phyloP scores from a whole-genome alignment of 331 rosid species.

The Spiraea crenata region DNA sequence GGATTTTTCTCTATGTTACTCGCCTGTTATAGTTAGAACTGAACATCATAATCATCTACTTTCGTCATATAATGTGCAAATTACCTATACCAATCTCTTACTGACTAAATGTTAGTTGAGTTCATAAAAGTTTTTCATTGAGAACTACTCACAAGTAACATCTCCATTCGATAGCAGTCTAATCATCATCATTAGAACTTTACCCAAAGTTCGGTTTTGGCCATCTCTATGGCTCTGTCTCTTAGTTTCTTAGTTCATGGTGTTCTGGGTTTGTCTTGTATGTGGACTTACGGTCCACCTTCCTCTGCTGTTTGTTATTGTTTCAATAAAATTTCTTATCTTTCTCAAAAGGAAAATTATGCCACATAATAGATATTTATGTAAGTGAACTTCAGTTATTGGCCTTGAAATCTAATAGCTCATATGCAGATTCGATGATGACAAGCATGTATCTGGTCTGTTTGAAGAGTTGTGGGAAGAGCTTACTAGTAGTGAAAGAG shows the following conservation, averaged over 20 bases:
- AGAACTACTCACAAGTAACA: neutral
- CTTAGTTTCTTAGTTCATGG: no score
- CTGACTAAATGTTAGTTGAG: neutral
- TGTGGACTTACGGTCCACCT: no score
- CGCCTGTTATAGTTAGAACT: neutral
- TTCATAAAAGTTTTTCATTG: neutral
- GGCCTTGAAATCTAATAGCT: constrained; percentile 16
- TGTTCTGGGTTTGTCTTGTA: no score
- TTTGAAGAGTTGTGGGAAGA: constrained; percentile 99
- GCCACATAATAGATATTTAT: constrained; percentile 4
- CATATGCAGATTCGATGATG: constrained; percentile 77
- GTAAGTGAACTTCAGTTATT: constrained; percentile 6
- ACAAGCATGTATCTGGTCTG: constrained; percentile 61
- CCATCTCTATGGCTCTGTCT: no score
- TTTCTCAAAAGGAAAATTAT: neutral
- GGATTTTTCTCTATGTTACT: neutral
- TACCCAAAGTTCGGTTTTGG: no score
- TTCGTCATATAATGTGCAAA: no score
- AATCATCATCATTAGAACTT: neutral
- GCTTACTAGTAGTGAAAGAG: constrained; percentile 82
- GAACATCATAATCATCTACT: no score
- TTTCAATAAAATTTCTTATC: no score
- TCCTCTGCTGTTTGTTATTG: no score
- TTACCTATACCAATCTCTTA: neutral
- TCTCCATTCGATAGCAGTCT: neutral